Base-by-base conservation (phyloP, 345 rosid species). In the Mercurialis annua region DNA sequence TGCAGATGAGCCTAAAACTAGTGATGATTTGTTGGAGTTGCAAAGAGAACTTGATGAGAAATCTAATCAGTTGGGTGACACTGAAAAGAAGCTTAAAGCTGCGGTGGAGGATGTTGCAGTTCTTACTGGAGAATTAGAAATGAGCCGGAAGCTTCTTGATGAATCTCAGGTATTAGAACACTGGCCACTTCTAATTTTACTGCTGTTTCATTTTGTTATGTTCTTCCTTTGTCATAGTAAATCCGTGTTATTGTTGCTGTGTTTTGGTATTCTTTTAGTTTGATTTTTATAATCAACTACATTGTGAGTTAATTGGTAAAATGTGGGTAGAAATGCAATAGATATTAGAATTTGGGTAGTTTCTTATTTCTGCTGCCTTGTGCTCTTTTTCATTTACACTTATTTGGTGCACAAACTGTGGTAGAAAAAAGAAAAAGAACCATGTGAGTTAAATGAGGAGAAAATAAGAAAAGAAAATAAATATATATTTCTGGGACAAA, bases 151-250 rank as follows among this genome's bases (percentile, higher is more conserved):
- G 76, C 96, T 92, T 64, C 97, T 90, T 11, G 86, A 92, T 69
- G 99, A 95, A 86, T 95, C 94, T 67, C 98, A 94, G 98, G 99
- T 94, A 76, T n/a, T 65, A 29, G 30, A 44, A 6, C 8, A 31
- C 26, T 17, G 26, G 26, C 34, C 17, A 40, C 44, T 8, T 40
- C 40, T 40, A 7, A 7, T 40, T 8, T 14, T 14, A 40, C 44
- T 40, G 9, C 11, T 40, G 44, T 24, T 53, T 53, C 51, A 47
- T 47, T 47, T 47, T 53, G 33, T 3, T 8, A 3, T 40, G 11
- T 51, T 3, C 24, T 51, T 51, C 27, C 23, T 51, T 51, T 51
- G 27, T 8, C 7, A 6, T 50, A 17, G 23, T 17, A 7, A 5
- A 5, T 16, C 54, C 20, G 40, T 34, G 9, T 34, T 4, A 9